phyloP scores from a whole-genome alignment of 352 stramenopile species.

The Blastocystis sp. region DNA sequence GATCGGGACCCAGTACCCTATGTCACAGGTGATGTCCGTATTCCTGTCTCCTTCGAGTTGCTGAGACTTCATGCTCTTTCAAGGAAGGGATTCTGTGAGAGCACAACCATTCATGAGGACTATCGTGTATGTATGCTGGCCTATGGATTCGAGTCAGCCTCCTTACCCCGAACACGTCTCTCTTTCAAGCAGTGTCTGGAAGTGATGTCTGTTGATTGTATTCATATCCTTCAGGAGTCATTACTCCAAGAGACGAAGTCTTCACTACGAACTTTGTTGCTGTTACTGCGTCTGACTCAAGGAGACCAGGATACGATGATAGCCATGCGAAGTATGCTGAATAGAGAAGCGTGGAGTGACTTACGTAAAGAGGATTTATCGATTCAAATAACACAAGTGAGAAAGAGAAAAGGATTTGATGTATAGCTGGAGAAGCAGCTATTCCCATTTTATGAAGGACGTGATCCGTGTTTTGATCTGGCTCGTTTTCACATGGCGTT shows the following conservation, averaged over 20 bases:
- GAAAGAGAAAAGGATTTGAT: background rate
- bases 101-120: background rate
- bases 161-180: background rate
- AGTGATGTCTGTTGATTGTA: background rate
- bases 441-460: conserved; percentile 2
- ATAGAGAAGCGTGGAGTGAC: background rate
- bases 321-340: background rate
- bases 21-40: background rate
- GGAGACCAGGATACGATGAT: background rate
- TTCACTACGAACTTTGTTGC: background rate
- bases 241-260: background rate
- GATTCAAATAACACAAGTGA: background rate
- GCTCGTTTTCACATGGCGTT: background rate
- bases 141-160: background rate
- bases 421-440: background rate
- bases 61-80: background rate
- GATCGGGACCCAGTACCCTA: background rate
- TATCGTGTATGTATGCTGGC: background rate
- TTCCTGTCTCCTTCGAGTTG: conserved; percentile 18
- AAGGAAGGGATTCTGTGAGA: background rate
- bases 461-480: conserved; percentile 17
- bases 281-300: background rate
- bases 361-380: background rate
- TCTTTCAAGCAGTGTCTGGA: background rate
- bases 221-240: background rate